phyloP scores from a whole-genome alignment of 768 basidiomycete genomes.

The Boletellus ananas region DNA sequence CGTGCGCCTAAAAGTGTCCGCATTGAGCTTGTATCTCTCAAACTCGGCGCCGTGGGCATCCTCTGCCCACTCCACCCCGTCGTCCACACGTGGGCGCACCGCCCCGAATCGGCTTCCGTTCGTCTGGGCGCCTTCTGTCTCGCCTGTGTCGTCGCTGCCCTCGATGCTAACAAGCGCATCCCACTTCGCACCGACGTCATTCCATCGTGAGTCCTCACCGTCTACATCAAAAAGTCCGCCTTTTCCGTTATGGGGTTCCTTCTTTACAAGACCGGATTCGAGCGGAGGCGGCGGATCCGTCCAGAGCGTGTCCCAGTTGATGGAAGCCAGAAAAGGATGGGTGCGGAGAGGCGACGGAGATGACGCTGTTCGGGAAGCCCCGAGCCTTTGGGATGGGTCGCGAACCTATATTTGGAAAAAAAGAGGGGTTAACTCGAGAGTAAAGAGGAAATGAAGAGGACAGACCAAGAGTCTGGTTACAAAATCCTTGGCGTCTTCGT shows the following conservation, averaged over 20 bases:
- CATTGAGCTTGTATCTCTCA: slow-evolving; percentile 21
- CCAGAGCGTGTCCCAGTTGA: slow-evolving; percentile 68
- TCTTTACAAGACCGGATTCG: slow-evolving; percentile 56
- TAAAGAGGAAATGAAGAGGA: not conserved
- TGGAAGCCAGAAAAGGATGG: slow-evolving; percentile 58
- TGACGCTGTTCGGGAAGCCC: slow-evolving; percentile 41
- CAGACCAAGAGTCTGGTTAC: slow-evolving; percentile 70
- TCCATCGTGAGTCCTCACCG: slow-evolving; percentile 40
- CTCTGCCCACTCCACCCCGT: slow-evolving; percentile 53
- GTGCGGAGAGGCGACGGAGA: slow-evolving; percentile 46
- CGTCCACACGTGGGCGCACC: slow-evolving; percentile 16
- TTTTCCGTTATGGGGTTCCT: slow-evolving; percentile 29
- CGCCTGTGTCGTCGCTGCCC: slow-evolving; percentile 23
- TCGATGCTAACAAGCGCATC: slow-evolving; percentile 40
- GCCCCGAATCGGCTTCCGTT: not conserved
- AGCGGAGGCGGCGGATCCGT: slow-evolving; percentile 54
- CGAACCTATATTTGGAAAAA: slow-evolving; percentile 42
- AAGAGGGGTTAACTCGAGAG: not conserved
- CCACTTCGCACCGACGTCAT: slow-evolving; percentile 53
- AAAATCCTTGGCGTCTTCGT: slow-evolving; percentile 75
- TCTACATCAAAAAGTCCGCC: slow-evolving; percentile 17
- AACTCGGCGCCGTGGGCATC: slow-evolving; percentile 39
- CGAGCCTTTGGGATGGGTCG: slow-evolving; percentile 58
- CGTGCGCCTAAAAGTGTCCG: slow-evolving; percentile 12
- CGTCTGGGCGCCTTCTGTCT: slow-evolving; percentile 7